Evolutionary conservation across 306 rosid species (phyloP), one percentile per base, ranked within the genome.

Genomic region (Trifolium dubium): DNA sequence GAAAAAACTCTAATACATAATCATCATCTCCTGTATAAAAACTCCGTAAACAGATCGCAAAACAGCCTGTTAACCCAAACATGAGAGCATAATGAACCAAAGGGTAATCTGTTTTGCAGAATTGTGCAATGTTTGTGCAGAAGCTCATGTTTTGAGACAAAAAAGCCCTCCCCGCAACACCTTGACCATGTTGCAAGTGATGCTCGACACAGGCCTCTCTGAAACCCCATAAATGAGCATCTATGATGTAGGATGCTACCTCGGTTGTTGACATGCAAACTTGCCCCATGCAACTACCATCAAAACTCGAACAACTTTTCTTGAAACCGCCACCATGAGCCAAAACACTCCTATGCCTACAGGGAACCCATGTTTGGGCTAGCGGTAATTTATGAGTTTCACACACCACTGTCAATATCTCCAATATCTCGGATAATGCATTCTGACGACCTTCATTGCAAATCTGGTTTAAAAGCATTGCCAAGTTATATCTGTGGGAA

Each of bases 301-400:
- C 96, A 79, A 94, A 83, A 74, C 96, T 90, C 18, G 90, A 87
- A 78, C 98, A 94, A 73, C 53, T 88, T 85, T 89, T 94, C 92
- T 83, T 89, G 62, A 89, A 58, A 81, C 97, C 98, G 41, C 96
- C 97, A 28, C 96, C 98, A 31, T 88, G 66, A 54, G 95, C 92
- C 81, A 94, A 82, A 80, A 94, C 90, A 71, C 83, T 90, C 17
- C 98, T 83, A 80, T 95, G 96, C 92, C 84, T 82, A 78, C 99
- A 95, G 0, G 99, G 98, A 86, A 95, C 90, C 99, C 99, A 95
- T 35, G 96, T 92, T 87, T 94, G 99, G 55, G 97, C 97, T 77
- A 94, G 82, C 28, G 97, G 99, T 80, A 94, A 79, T 47, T 88
- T 92, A 75, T 86, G 89, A 73, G 93, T 87, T 88, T 94, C 99